phyloP scores from a whole-genome alignment of 2,329 filamentous ascomycete species.

The Trichoderma arundinaceum region DNA sequence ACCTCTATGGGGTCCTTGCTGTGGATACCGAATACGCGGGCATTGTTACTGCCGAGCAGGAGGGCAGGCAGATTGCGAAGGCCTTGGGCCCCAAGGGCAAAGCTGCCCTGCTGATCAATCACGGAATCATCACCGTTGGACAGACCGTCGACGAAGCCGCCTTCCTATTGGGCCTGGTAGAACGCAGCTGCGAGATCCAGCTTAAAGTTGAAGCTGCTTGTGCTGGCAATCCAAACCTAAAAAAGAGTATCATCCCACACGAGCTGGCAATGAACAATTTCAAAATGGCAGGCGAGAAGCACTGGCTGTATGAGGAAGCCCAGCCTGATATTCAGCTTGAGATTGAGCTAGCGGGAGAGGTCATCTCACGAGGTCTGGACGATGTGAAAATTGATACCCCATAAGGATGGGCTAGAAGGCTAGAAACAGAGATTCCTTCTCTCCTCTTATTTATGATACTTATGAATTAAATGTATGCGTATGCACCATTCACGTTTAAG shows the following conservation, averaged over 20 bases:
- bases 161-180: conserved; percentile 71
- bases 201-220: conserved; percentile 69
- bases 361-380: conserved; percentile 37
- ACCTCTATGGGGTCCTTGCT: conserved; percentile 65
- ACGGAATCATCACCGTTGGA: conserved; percentile 74
- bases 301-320: conserved; percentile 53
- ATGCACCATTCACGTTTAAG: too few relatives aligned
- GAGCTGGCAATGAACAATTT: conserved; percentile 50
- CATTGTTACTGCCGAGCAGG: conserved; percentile 64
- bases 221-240: conserved; percentile 49
- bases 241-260: conserved; percentile 50
- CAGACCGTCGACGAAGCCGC: conserved; percentile 75
- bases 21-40: conserved; percentile 65
- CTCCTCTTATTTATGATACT: neutral
- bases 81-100: conserved; percentile 64
- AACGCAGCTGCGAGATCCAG: conserved; percentile 72
- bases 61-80: conserved; percentile 67
- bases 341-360: conserved; percentile 49
- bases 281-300: conserved; percentile 53
- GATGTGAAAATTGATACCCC: conserved; percentile 35
- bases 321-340: conserved; percentile 55
- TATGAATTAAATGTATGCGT: neutral
- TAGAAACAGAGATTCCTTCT: neutral
- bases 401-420: neutral
- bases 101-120: conserved; percentile 71